Conservation (phyloP, 257 asterid species). For the Solanum pimpinellifolium region DNA sequence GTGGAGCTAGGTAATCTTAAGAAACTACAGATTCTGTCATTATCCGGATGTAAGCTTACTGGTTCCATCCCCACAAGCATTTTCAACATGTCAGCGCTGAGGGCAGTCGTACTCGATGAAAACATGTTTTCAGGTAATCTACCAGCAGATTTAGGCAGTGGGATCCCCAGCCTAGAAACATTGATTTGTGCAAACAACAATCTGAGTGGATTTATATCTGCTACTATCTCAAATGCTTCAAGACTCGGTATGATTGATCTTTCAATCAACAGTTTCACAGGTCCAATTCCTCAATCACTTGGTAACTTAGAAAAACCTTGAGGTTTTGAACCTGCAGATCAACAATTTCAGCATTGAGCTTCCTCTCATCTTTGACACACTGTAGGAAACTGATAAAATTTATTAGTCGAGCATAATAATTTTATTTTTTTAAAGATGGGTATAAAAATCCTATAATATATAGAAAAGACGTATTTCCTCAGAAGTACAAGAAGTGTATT, state of each 20-base stretch:
- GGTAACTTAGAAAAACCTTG: slow-evolving; percentile 1
- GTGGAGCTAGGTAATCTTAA: not conserved
- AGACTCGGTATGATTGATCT: not conserved
- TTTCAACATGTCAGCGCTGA: slow-evolving; percentile 5
- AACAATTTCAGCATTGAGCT: not conserved
- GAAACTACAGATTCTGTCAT: not conserved
- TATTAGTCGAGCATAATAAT: too few species aligned
- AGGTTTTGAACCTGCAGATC: not conserved
- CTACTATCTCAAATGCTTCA: slow-evolving; percentile 13
- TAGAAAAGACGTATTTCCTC: too few species aligned
- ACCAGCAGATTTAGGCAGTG: slow-evolving; percentile 3
- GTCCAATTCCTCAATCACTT: slow-evolving; percentile 10
- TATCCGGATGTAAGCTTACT: not conserved
- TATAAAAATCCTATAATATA: too few species aligned
- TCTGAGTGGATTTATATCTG: slow-evolving; percentile 3
- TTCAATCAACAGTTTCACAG: not conserved
- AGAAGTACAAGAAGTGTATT: too few species aligned
- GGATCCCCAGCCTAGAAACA: not conserved
- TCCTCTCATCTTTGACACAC: not conserved
- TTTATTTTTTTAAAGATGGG: too few species aligned
- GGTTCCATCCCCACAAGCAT: not conserved
- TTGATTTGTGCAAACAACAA: not conserved
- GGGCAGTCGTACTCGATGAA: not conserved
- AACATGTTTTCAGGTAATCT: slow-evolving; percentile 14
- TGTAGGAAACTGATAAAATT: not conserved